Evolutionary conservation across 495 filamentous ascomycete genomes (phyloP), one percentile per base, ranked within the genome.

Genomic region (Podospora sp.): DNA sequence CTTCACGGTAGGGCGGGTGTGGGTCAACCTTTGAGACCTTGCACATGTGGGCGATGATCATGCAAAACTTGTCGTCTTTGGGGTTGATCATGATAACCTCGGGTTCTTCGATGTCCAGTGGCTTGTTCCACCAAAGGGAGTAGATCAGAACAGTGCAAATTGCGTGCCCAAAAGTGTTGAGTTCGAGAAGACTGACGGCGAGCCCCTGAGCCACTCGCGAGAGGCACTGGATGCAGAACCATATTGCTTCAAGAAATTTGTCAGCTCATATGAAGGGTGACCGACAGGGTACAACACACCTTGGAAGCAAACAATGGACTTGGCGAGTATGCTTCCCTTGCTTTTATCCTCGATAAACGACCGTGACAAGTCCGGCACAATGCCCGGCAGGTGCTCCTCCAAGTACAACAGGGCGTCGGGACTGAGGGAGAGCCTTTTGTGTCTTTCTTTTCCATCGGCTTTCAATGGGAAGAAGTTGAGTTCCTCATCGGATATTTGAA

Each of bases 111-210:
- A 61, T 61, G 16, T 61, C 59, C 12, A 64, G 53, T 6, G 66
- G 66, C 46, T 69, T 70, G 25, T 46, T 61, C 66, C 66, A 65
- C 68, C 70, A 72, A 11, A 75, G 58, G 0, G 57, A 33, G 65
- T 81, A 82, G 24, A 78, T 67, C 12, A 72, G 8, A 1, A 79
- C 24, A 14, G 78, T 75, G 58, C 78, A 79, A 11, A 77, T 6
- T 16, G 76, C 76, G 65, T 82, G 78, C 0, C 72, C 76, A 16
- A 80, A 53, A 0, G 73, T 77, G 68, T 80, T 75, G 21, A 81
- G 49, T 51, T 83, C 79, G 1, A 82, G 61, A 6, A 80, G 36
- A 6, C 75, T 72, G 2, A 75, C 46, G 0, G 74, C 74, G 1
- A 80, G 68, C 0, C 57, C 40, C 7, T 49, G 8, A 3, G 50